phyloP scores from a whole-genome alignment of 208 protist genomes.

The Lotmaria passim region DNA sequence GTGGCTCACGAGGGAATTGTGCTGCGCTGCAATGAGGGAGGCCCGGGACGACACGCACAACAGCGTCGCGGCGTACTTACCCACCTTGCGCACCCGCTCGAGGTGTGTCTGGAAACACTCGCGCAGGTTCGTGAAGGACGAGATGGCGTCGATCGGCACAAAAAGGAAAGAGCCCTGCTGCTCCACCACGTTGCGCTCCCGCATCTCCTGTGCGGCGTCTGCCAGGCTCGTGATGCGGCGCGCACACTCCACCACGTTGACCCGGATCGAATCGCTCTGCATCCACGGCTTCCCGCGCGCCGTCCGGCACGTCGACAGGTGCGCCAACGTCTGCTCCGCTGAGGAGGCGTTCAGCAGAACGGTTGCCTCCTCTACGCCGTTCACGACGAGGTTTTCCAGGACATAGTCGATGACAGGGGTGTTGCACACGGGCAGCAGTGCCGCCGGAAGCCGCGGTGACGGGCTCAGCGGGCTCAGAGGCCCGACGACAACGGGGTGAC shows the following conservation, averaged over 20 bases:
- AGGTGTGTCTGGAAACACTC: slow-evolving; percentile 67
- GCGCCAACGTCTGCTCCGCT: slow-evolving; percentile 43
- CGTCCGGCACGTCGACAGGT: slow-evolving; percentile 62
- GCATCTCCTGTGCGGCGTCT: slow-evolving; percentile 67
- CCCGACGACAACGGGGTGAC: slow-evolving; percentile 24
- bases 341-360: slow-evolving; percentile 71
- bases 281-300: slow-evolving; percentile 70
- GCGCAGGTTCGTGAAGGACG: slow-evolving; percentile 67
- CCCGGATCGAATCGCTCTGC: slow-evolving; percentile 67
- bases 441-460: slow-evolving; percentile 58
- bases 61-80: slow-evolving; percentile 83
- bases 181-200: slow-evolving; percentile 79
- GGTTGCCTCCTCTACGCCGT: slow-evolving; percentile 72
- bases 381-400: slow-evolving; percentile 82
- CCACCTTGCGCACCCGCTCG: slow-evolving; percentile 58
- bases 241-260: slow-evolving; percentile 64
- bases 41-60: slow-evolving; percentile 67
- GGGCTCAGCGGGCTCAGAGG: slow-evolving; percentile 74
- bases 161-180: slow-evolving; percentile 81
- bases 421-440: slow-evolving; percentile 87
- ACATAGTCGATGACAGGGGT: slow-evolving; percentile 88
- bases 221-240: slow-evolving; percentile 54
- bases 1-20: slow-evolving; percentile 65
- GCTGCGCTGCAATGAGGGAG: slow-evolving; percentile 57
- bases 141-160: slow-evolving; percentile 74